A percentile compares a stretch with the other conserved stretches of the same genome.
These are phyloP conservation scores for Cystofilobasidium macerans DNA, from an alignment of 768 basidiomycete species.

Conservation along the genomic window DNA sequence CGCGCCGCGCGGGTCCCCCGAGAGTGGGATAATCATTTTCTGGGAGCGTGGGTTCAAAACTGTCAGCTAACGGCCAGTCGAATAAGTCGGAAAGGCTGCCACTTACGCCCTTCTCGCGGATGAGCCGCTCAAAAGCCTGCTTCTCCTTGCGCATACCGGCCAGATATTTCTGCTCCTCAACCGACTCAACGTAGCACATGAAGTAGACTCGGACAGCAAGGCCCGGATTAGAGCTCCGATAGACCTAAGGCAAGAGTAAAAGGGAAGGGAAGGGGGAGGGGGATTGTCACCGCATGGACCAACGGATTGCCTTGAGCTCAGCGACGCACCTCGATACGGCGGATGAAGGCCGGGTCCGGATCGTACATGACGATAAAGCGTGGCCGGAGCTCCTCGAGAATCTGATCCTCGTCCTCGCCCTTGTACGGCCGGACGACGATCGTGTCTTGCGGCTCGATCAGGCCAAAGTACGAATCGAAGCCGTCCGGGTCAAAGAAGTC, in stretches of 20 bases:
- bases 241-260: constrained; percentile 49
- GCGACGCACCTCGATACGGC: constrained; percentile 67
- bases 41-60: constrained; percentile 35
- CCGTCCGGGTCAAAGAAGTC: constrained; percentile 40
- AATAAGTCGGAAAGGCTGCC: neutral
- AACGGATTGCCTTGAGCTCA: too few species aligned
- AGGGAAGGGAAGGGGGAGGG: neutral
- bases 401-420: constrained; percentile 81
- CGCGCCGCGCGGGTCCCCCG: constrained; percentile 36
- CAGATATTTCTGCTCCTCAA: constrained; percentile 92
- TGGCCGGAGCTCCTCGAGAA: constrained; percentile 76
- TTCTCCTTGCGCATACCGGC: constrained; percentile 81
- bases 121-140: constrained; percentile 81
- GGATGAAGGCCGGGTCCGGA: constrained; percentile 81
- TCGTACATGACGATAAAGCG: constrained; percentile 93
- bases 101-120: constrained; percentile 80
- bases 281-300: too few species aligned
- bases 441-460: constrained; percentile 64
- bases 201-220: constrained; percentile 82
- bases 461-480: constrained; percentile 68
- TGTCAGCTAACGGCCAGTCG: too few species aligned
- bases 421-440: constrained; percentile 78
- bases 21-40: constrained; percentile 81
- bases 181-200: constrained; percentile 83
- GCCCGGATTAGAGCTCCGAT: constrained; percentile 71